Percentiles rank a stretch among this genome's conserved stretches.
Evolutionary conservation across 257 asterid species (phyloP).

Genomic region (Solanum pimpinellifolium): DNA sequence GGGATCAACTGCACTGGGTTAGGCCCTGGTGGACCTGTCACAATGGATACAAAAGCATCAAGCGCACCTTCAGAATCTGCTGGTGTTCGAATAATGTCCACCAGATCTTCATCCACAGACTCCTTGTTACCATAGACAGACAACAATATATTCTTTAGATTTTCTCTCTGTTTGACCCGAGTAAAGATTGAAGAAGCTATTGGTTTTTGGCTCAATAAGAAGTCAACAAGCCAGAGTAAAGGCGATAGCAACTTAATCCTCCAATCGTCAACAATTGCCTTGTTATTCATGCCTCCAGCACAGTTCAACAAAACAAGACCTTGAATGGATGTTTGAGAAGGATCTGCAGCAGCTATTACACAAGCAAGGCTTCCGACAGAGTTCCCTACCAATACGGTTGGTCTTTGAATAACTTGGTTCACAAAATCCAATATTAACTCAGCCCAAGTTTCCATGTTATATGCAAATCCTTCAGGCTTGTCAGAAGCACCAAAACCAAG

Average conservation of each 20-base stretch:
- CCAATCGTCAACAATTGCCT: slow-evolving; percentile 97
- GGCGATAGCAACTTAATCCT: slow-evolving; percentile 73
- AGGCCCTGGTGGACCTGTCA: slow-evolving; percentile 96
- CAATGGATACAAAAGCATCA: slow-evolving; percentile 87
- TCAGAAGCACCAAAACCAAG: slow-evolving; percentile 96
- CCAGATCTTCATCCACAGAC: slow-evolving; percentile 74
- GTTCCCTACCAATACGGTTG: slow-evolving; percentile 74
- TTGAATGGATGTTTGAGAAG: slow-evolving; percentile 33
- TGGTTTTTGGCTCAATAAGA: slow-evolving; percentile 54
- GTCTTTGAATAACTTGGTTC: slow-evolving; percentile 54
- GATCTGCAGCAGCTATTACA: slow-evolving; percentile 82
- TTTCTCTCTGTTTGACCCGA: slow-evolving; percentile 61
- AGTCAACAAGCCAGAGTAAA: slow-evolving; percentile 72
- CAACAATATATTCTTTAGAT: slow-evolving; percentile 36
- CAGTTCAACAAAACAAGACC: slow-evolving; percentile 88
- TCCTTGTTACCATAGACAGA: slow-evolving; percentile 80
- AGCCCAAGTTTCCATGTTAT: slow-evolving; percentile 77
- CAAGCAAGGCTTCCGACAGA: slow-evolving; percentile 98
- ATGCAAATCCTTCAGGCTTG: slow-evolving; percentile 71
- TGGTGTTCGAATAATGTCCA: slow-evolving; percentile 80
- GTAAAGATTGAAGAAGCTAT: slow-evolving; percentile 55
- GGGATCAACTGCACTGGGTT: slow-evolving; percentile 70
- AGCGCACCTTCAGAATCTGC: slow-evolving; percentile 84
- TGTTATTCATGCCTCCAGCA: slow-evolving; percentile 97
- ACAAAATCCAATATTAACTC: slow-evolving; percentile 74